phyloP scores from a whole-genome alignment of 2,329 filamentous ascomycete genomes.

The Ustilaginoidea virens region DNA sequence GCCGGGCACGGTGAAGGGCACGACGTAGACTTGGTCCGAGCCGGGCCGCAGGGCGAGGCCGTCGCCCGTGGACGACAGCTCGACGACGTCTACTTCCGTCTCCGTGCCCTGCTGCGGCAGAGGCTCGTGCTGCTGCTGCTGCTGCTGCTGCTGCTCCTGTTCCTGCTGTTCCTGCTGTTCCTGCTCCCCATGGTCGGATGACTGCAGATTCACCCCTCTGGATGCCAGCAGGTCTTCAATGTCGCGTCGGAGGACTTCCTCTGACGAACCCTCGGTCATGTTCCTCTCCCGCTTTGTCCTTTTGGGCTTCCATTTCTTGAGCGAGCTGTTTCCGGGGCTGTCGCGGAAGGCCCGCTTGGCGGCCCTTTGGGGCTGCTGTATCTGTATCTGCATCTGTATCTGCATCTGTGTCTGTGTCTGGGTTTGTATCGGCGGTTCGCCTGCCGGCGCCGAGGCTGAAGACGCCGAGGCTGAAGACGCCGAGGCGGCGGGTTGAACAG shows the following conservation, averaged over 20 bases:
- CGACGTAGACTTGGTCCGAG: conserved; percentile 56
- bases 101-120: conserved; percentile 57
- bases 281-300: conserved; percentile 43
- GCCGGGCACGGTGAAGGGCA: conserved; percentile 79
- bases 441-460: background rate
- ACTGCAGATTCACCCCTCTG: conserved; percentile 13
- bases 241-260: conserved; percentile 52
- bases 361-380: background rate
- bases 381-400: too few relatives aligned
- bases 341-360: conserved; percentile 4
- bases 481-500: conserved; percentile 3
- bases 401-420: too few relatives aligned
- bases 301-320: conserved; percentile 22
- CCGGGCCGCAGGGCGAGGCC: conserved; percentile 62
- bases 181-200: too few relatives aligned
- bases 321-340: conserved; percentile 1
- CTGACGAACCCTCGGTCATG: conserved; percentile 45
- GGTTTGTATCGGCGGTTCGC: too few relatives aligned
- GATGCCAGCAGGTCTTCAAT: conserved; percentile 38
- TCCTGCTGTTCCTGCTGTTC: conserved; percentile 12
- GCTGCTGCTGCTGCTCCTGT: too few relatives aligned
- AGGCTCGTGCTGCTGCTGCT: conserved; percentile 15
- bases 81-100: conserved; percentile 65
- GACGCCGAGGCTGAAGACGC: background rate
- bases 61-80: conserved; percentile 83